Conservation (phyloP, 495 filamentous ascomycete genomes). For the Penicillium cinerascens region DNA sequence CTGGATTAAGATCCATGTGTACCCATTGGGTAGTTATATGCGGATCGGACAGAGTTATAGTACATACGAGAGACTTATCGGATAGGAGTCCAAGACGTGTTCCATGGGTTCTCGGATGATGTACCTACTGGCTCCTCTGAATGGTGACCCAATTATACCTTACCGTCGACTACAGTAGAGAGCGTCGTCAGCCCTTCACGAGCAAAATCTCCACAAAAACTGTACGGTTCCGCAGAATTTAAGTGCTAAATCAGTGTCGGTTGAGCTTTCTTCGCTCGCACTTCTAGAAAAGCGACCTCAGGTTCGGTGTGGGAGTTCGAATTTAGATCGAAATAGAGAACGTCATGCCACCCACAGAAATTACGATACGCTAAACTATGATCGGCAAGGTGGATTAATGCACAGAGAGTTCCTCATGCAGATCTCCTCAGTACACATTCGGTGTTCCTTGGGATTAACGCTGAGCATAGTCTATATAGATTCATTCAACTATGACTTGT, state of each 20-base stretch:
- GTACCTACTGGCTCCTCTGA: not conserved
- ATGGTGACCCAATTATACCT: not conserved
- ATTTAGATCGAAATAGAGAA: not conserved
- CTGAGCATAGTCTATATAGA: not conserved
- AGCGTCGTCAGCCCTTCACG: not conserved
- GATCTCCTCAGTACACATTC: not conserved
- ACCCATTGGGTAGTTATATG: not conserved
- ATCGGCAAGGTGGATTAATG: not conserved
- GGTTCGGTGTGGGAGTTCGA: not conserved
- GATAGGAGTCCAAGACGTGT: not conserved
- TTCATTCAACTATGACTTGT: not conserved
- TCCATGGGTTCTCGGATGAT: not conserved
- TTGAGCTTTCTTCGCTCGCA: not conserved
- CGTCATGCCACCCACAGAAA: not conserved
- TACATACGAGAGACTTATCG: not conserved
- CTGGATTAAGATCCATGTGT: not conserved
- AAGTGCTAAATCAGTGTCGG: not conserved
- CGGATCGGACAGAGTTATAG: not conserved
- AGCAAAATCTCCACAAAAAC: not conserved
- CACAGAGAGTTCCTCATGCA: not conserved
- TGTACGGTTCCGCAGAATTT: not conserved
- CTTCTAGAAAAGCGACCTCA: not conserved
- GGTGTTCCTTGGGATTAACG: not conserved
- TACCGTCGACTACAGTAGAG: not conserved
- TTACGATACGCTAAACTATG: not conserved